phyloP scores from a whole-genome alignment of 2,329 filamentous ascomycete genomes.

The Verticillium tricorpus region DNA sequence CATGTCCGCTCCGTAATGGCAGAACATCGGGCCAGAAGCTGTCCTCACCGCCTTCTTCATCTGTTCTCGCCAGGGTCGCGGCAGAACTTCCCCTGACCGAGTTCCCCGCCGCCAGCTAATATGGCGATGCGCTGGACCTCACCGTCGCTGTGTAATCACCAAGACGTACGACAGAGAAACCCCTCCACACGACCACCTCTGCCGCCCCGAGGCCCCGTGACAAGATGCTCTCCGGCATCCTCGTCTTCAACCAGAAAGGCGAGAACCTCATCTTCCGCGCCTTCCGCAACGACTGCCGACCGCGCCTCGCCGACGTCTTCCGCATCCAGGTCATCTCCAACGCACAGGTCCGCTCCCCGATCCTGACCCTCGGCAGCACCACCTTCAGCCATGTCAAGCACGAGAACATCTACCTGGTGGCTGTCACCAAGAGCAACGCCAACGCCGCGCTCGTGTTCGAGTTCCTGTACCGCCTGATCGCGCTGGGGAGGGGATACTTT shows the following conservation, averaged over 20 bases:
- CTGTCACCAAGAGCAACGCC: conserved; percentile 97
- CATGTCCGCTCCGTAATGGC: neutral
- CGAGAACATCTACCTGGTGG: conserved; percentile 97
- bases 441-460: conserved; percentile 98
- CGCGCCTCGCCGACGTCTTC: conserved; percentile 96
- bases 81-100: conserved; percentile 12
- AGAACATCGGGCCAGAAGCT: neutral
- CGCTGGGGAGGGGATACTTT: conserved; percentile 92
- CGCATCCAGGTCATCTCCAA: conserved; percentile 99
- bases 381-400: conserved; percentile 99
- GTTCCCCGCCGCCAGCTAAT: conserved; percentile 6
- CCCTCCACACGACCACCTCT: neutral
- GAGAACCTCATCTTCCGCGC: conserved; percentile 99
- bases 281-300: conserved; percentile 97
- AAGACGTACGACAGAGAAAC: neutral
- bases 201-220: neutral
- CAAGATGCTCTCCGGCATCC: conserved; percentile 90
- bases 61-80: neutral
- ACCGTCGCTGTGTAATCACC: neutral
- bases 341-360: conserved; percentile 93
- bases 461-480: conserved; percentile 89
- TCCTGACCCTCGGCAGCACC: conserved; percentile 93
- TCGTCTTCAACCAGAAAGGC: conserved; percentile 99
- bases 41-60: conserved; percentile 7
- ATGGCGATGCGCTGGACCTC: conserved; percentile 1